Evolutionary conservation across 805 yeast species (phyloP), one percentile per base, ranked within the genome.

Genomic region (Teunomyces gatunensis): DNA sequence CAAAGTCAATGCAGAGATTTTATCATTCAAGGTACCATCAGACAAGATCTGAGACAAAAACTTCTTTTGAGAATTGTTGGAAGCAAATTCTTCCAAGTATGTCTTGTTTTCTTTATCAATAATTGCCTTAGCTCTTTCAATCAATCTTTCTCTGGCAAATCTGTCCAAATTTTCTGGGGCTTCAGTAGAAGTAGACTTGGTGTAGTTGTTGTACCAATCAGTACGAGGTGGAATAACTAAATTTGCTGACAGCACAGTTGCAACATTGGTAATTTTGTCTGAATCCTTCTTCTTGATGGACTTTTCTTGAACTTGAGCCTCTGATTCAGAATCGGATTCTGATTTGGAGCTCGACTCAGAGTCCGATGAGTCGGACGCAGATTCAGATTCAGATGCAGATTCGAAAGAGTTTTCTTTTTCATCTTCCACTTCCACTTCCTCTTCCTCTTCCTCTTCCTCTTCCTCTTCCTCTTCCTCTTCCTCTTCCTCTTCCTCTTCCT

Each of bases 1-100:
- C 62, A 94, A 80, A 0, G 99, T 92, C 61, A 94, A 77, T 0
- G 99, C 97, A 42, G 96, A 88, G 47, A 94, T 87, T 70, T 94
- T 90, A 84, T 94, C 99, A 58, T 83, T 85, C 57, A 92, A 76
- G 0, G 99, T 94, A 87, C 99, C 99, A 55, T 83, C 85, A 5
- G 90, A 77, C 59, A 94, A 78, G 56, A 94, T 85, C 67, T 92
- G 95, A 1, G 92, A 79, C 75, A 89, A 81, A 65, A 92, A 92
- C 75, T 88, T 85, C 63, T 81, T 84, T 71, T 87, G 97, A 5
- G 95, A 87, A 34, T 85, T 82, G 47, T 84, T 79, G 54, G 83
- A 83, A 47, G 87, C 80, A 62, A 85, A 85, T 62, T 85, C 95
- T 51, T 83, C 84, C 51, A 80, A 77, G 63, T 87, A 92, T 0